Conservation (phyloP, 2,329 filamentous ascomycete genomes). For the Xylaria sp. region DNA sequence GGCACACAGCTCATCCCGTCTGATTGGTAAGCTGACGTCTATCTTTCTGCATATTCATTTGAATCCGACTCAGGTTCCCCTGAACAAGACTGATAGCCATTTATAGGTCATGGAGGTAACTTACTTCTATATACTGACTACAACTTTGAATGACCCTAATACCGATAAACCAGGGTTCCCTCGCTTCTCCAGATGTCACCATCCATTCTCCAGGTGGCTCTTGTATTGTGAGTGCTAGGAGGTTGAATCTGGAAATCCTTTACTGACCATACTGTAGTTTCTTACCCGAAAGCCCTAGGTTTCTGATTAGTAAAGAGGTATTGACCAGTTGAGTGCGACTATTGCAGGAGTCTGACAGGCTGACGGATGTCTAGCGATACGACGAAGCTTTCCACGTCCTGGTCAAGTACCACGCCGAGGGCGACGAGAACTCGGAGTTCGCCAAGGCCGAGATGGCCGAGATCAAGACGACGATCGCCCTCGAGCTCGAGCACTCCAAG, state of each 20-base stretch:
- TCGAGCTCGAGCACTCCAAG: constrained; percentile 50
- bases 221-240: constrained; percentile 41
- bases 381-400: constrained; percentile 38
- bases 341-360: not conserved
- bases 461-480: constrained; percentile 53
- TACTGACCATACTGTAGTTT: constrained; percentile 27
- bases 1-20: constrained; percentile 42
- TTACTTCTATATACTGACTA: constrained; percentile 23
- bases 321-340: not conserved
- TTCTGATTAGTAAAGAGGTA: constrained; percentile 34
- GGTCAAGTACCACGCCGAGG: constrained; percentile 48
- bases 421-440: constrained; percentile 48
- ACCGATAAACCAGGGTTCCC: constrained; percentile 42
- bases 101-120: constrained; percentile 39
- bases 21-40: constrained; percentile 30
- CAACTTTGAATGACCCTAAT: constrained; percentile 21
- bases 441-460: constrained; percentile 55
- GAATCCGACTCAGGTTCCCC: not conserved
- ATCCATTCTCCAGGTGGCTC: constrained; percentile 42
- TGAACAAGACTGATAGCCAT: constrained; percentile 15
- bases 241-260: not conserved
- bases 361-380: constrained; percentile 17
- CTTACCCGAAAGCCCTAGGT: constrained; percentile 37
- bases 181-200: constrained; percentile 49
- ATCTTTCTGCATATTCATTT: not conserved